Evolutionary conservation across 1,139 yeast genomes (phyloP), one percentile per base, ranked within the genome.

Genomic region (Arxiozyma telluris): DNA sequence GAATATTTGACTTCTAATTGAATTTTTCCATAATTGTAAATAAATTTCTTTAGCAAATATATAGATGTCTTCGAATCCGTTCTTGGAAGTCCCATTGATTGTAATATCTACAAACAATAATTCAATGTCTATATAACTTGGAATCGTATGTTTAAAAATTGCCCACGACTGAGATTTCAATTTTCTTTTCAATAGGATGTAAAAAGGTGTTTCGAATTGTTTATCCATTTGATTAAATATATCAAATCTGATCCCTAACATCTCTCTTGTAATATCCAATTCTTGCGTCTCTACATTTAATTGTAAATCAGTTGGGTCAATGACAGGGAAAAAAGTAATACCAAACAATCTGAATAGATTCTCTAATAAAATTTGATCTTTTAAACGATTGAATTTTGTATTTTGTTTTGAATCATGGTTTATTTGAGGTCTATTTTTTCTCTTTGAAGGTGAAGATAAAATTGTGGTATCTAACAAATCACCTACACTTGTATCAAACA

Each of bases 191-290:
- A 77, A 60, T 4, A 78, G 68, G 4, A 77, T 60, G 55, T 77
- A 78, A 54, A 74, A 74, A 1, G 81, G 78, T 3, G 62, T 59
- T 12, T 68, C 71, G 58, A 68, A 77, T 41, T 59, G 63, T 2
- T 57, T 41, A 1, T 49, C 44, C 0, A 53, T 47, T 17, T 63
- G 63, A 53, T 75, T 72, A 56, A 71, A 76, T 0, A 75, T 60
- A 55, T 78, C 82, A 50, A 77, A 70, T 49, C 82, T 60, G 8
- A 77, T 63, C 0, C 81, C 81, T 1, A 76, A 43, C 70, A 70
- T 51, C 50, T 60, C 53, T 58, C 68, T 55, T 21, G 51, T 52
- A 5, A 59, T 54, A 7, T 56, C 57, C 44, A 60, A 53, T 27
- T 54, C 54, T 17, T 54, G 55, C 2, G 57, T 55, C 17, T 53